A percentile compares a stretch with the other conserved stretches of the same genome.
Evolutionary conservation across 306 rosid genomes (phyloP).

Genomic region (Sindora glabra): DNA sequence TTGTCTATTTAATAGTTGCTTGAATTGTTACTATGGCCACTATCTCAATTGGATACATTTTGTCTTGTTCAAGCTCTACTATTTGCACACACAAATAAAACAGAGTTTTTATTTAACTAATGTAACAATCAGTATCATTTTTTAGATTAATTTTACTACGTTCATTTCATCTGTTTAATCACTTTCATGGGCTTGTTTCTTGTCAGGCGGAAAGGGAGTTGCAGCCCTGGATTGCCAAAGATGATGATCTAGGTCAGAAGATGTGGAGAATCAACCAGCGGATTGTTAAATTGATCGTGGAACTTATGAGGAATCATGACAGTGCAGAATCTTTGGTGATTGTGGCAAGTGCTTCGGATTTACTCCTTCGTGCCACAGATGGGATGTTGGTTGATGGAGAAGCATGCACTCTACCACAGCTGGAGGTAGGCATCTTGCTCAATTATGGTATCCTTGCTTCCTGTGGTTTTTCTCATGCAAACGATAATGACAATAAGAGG

Average conservation of each 20-base stretch:
- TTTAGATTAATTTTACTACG: constrained; percentile 9
- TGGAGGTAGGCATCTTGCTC: constrained; percentile 57
- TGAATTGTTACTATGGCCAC: neutral
- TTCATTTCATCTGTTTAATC: constrained; percentile 20
- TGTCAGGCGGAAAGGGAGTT: constrained; percentile 85
- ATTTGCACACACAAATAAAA: no score
- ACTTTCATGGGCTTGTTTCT: constrained; percentile 33
- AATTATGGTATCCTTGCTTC: neutral
- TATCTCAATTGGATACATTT: constrained; percentile 1
- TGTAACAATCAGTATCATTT: constrained; percentile 2
- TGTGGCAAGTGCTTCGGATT: constrained; percentile 92
- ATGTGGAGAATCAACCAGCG: constrained; percentile 96
- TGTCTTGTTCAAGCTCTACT: no score
- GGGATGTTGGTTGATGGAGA: constrained; percentile 99
- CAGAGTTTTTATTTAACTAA: neutral
- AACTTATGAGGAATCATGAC: constrained; percentile 90
- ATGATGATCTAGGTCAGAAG: constrained; percentile 84
- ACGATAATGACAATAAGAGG: no score
- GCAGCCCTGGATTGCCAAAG: constrained; percentile 99
- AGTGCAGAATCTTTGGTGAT: constrained; percentile 73
- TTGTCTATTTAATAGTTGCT: constrained; percentile 12
- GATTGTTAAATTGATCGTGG: constrained; percentile 81
- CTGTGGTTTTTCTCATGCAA: neutral
- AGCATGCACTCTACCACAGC: constrained; percentile 91
- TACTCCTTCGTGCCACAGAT: constrained; percentile 90